Base-by-base conservation (phyloP, 176 grass and related monocot genomes). In the Oryza coarctata region DNA sequence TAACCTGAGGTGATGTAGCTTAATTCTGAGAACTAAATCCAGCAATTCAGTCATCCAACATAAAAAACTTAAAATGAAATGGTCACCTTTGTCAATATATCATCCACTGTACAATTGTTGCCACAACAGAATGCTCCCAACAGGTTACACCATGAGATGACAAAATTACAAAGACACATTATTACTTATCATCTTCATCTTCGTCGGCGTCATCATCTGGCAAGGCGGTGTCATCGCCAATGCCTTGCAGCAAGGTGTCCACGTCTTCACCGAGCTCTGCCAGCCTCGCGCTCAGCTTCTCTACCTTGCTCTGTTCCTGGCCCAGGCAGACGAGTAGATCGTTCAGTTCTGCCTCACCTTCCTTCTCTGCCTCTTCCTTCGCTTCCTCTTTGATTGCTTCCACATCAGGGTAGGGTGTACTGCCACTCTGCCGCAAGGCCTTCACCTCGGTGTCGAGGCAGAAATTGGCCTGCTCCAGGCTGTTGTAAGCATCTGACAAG, bases 271-370 rank as follows among this genome's bases (percentile, higher is more conserved):
- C 97, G 10, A 99, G 80, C 80, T 96, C 97, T 26, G 71, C 86
- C 49, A 99, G 66, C 83, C 80, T 89, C 80, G 89, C 31, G 60
- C 89, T 90, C 74, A 99, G 80, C 81, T 91, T 96, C 91, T 99
- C 93, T n/a, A 99, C 97, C 91, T 99, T 99, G 36, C 64, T 99
- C 65, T 99, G 97, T 75, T 99, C 97, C 85, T 99, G 97, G 12
- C 97, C 97, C n/a, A 96, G 86, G 86, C 97, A 99, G 81, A 99
- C 87, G 3, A 99, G 85, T 4, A 99, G 91, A 85, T 99, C 97
- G 68, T 90, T 96, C 80, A 96, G 76, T 80, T 99, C 97, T 0
- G 81, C 93, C 78, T 96, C 97, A 4, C 80, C 92, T 45, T 93
- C 96, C 69, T 94, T 91, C 85, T 93, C 86, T 1, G 96, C 96